Percentiles rank a stretch among this genome's conserved stretches.
phyloP scores from a whole-genome alignment of 1,284 basidiomycete genomes.

The Porodaedalea pini region DNA sequence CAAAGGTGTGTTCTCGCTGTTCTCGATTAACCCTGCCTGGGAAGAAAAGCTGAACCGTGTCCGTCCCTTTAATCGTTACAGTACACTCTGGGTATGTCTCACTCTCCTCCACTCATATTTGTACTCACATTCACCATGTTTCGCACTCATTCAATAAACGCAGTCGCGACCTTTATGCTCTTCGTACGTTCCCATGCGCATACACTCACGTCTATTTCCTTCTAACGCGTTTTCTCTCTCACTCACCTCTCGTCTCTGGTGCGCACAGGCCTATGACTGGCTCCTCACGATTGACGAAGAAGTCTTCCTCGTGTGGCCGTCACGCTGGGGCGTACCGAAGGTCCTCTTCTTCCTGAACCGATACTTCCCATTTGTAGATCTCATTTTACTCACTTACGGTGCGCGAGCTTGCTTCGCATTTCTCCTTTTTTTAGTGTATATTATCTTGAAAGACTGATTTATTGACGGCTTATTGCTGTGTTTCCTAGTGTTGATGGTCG shows the following conservation, averaged over 20 bases:
- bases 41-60: too few relatives aligned
- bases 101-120: too few relatives aligned
- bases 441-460: not conserved
- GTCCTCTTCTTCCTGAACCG: constrained; percentile 14
- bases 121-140: not conserved
- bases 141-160: not conserved
- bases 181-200: not conserved
- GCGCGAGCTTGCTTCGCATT: not conserved
- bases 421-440: not conserved
- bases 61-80: too few relatives aligned
- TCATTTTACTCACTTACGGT: constrained; percentile 9
- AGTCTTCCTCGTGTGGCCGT: constrained; percentile 16
- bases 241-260: not conserved
- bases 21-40: too few relatives aligned
- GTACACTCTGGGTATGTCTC: too few relatives aligned
- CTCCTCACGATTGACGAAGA: constrained; percentile 17
- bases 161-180: constrained; percentile 1
- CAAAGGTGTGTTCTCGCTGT: not conserved
- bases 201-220: not conserved
- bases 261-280: constrained; percentile 11
- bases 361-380: constrained; percentile 14
- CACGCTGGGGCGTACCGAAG: constrained; percentile 9
- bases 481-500: constrained; percentile 5
- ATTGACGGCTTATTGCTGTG: not conserved
- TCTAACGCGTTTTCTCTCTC: not conserved